phyloP scores from a whole-genome alignment of 139 green algal genomes.

The Chlamydomonas eustigma region DNA sequence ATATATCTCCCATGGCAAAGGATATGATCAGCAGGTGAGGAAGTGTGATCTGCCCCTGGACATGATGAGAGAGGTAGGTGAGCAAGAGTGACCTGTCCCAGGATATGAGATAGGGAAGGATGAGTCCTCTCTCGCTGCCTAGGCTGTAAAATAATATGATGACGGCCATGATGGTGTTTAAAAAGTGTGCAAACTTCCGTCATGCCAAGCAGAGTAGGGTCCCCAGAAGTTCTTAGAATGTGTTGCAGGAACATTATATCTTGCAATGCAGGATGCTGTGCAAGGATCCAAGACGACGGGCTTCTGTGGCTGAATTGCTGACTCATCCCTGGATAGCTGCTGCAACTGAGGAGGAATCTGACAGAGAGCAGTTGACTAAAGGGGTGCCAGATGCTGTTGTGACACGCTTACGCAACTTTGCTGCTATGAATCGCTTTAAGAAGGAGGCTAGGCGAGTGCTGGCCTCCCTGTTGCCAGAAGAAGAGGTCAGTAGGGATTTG shows the following conservation, averaged over 20 bases:
- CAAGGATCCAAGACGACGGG: slow-evolving; percentile 18
- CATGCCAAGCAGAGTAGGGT: too few relatives aligned
- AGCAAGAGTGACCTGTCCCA: too few relatives aligned
- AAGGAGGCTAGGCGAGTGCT: slow-evolving; percentile 29
- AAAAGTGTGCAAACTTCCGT: too few relatives aligned
- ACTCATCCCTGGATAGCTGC: slow-evolving; percentile 14
- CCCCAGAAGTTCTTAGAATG: too few relatives aligned
- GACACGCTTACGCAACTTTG: slow-evolving; percentile 22
- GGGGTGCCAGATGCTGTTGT: slow-evolving; percentile 27
- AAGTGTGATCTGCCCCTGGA: too few relatives aligned
- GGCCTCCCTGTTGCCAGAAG: slow-evolving; percentile 25
- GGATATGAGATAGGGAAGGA: too few relatives aligned
- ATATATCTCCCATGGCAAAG: slow-evolving; percentile 14
- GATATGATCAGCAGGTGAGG: slow-evolving; percentile 16
- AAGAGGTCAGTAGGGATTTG: slow-evolving; percentile 38
- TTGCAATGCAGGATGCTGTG: slow-evolving; percentile 20
- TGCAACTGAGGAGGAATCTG: background rate
- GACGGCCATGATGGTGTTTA: too few relatives aligned
- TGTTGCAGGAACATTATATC: too few relatives aligned
- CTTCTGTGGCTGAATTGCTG: slow-evolving; percentile 18
- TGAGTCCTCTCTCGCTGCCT: too few relatives aligned
- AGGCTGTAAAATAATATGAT: too few relatives aligned
- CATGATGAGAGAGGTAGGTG: too few relatives aligned
- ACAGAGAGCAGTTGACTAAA: background rate
- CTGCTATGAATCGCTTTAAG: slow-evolving; percentile 26